phyloP scores from a whole-genome alignment of 805 yeast species.

The Lipomyces yamanashiensis region DNA sequence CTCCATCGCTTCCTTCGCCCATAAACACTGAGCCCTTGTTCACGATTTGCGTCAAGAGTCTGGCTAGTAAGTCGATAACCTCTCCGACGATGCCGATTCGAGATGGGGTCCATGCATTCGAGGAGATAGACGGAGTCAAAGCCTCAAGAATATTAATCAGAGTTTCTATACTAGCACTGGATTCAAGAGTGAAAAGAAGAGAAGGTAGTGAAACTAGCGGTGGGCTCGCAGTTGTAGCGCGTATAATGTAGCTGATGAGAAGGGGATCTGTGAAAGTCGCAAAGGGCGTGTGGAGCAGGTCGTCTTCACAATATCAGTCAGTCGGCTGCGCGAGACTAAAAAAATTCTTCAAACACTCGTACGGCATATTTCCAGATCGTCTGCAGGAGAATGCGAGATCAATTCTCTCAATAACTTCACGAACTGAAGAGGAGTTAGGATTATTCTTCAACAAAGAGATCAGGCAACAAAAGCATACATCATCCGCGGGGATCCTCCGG shows the following conservation, averaged over 20 bases:
- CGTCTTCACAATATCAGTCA: slow-evolving; percentile 5
- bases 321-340: neutral
- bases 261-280: slow-evolving; percentile 31
- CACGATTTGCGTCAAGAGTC: slow-evolving; percentile 3
- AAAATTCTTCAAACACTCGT: neutral
- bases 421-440: neutral
- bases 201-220: slow-evolving; percentile 20
- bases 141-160: slow-evolving; percentile 14
- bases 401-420: slow-evolving; percentile 3
- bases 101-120: neutral
- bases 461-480: neutral
- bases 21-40: neutral
- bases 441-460: neutral
- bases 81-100: neutral
- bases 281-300: slow-evolving; percentile 14
- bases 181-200: slow-evolving; percentile 4
- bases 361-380: slow-evolving; percentile 11
- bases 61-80: neutral
- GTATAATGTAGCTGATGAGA: slow-evolving; percentile 21
- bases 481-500: slow-evolving; percentile 5
- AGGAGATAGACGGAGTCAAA: slow-evolving; percentile 8
- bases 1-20: neutral
- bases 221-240: slow-evolving; percentile 1
- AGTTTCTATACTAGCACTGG: neutral
- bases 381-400: neutral